These are phyloP conservation scores for Tulasnella sp. DNA, from an alignment of 768 basidiomycete genomes.

Conservation along the genomic window DNA sequence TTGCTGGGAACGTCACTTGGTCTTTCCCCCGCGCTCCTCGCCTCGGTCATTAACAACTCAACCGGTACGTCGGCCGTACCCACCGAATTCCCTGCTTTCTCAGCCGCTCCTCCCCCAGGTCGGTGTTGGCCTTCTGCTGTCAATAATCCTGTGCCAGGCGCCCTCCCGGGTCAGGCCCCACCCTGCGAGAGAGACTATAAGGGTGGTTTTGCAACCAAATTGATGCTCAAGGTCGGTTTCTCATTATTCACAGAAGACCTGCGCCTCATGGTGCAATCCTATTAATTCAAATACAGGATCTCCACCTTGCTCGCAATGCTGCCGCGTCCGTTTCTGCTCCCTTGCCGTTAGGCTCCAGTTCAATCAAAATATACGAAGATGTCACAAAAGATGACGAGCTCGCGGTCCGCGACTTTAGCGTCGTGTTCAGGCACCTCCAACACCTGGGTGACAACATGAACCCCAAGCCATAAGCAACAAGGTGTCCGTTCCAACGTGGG, in stretches of 20 bases:
- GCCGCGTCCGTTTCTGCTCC: constrained; percentile 38
- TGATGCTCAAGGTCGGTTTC: constrained; percentile 65
- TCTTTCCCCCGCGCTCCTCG: constrained; percentile 46
- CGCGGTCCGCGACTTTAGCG: constrained; percentile 64
- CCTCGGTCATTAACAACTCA: constrained; percentile 63
- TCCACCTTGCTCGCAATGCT: constrained; percentile 64
- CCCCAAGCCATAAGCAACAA: too few species aligned
- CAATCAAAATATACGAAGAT: constrained; percentile 47
- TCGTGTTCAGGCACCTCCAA: constrained; percentile 56
- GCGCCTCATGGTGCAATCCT: background rate
- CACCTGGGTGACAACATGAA: too few species aligned
- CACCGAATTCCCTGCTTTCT: background rate
- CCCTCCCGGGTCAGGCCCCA: constrained; percentile 56
- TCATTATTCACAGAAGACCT: background rate
- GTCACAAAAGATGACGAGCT: constrained; percentile 44
- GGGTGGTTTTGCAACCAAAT: constrained; percentile 69
- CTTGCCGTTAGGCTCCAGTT: constrained; percentile 54
- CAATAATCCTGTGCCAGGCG: constrained; percentile 76
- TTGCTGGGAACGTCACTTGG: constrained; percentile 73
- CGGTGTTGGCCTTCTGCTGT: constrained; percentile 72
- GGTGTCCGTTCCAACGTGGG: too few species aligned
- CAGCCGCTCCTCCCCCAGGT: constrained; percentile 38
- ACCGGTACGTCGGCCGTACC: constrained; percentile 13
- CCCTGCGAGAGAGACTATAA: constrained; percentile 76
- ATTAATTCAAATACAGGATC: constrained; percentile 41